These are phyloP conservation scores for Orbilia oligospora DNA, from an alignment of 2,329 filamentous ascomycete species.

Conservation along the genomic window DNA sequence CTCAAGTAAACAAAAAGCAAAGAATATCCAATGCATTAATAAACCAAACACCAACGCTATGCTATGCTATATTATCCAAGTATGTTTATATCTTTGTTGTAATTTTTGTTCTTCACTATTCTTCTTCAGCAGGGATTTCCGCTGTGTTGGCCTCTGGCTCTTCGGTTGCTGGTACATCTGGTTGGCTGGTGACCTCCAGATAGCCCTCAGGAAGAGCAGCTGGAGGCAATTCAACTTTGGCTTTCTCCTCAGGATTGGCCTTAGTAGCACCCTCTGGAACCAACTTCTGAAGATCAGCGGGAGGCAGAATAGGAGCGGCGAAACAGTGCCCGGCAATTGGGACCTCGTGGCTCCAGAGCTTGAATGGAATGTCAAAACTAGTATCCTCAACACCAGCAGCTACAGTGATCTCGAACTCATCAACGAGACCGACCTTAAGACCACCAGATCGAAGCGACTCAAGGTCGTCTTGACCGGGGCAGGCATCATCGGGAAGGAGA, in stretches of 20 bases:
- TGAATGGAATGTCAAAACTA: background rate
- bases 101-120: too few relatives aligned
- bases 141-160: background rate
- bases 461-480: slow-evolving; percentile 10
- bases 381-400: slow-evolving; percentile 21
- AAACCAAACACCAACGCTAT: slow-evolving; percentile 11
- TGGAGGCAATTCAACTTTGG: slow-evolving; percentile 1
- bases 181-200: background rate
- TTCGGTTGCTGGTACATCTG: background rate
- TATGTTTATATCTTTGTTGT: background rate
- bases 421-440: slow-evolving; percentile 7
- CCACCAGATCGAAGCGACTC: slow-evolving; percentile 5
- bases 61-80: background rate
- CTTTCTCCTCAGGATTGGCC: background rate
- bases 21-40: background rate
- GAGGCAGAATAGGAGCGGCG: slow-evolving; percentile 20
- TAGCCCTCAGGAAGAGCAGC: background rate
- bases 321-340: slow-evolving; percentile 12
- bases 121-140: background rate
- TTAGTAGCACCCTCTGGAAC: slow-evolving; percentile 4
- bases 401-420: slow-evolving; percentile 10
- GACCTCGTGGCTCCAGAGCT: slow-evolving; percentile 17
- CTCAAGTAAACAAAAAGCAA: background rate
- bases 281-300: slow-evolving; percentile 8
- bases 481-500: slow-evolving; percentile 7